These are phyloP conservation scores for Erodium texanum DNA, from an alignment of 441 rosid species.

Conservation along the genomic window DNA sequence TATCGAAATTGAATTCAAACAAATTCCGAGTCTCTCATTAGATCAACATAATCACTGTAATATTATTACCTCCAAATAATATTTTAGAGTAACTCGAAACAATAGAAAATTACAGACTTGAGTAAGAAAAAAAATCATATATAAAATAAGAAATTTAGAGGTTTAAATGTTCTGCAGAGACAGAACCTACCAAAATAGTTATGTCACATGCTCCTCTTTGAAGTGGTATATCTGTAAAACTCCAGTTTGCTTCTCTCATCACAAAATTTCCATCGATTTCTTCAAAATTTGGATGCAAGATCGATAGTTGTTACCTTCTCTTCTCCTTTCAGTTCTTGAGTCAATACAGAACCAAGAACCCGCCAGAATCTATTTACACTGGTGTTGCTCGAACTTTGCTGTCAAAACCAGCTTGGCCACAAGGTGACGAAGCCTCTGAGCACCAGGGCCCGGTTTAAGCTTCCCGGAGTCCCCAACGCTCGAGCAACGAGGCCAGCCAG, in stretches of 20 bases:
- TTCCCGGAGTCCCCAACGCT: constrained; percentile 48
- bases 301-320: constrained; percentile 6
- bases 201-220: no score
- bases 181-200: background rate
- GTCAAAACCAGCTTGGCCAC: constrained; percentile 38
- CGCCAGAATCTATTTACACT: constrained; percentile 56
- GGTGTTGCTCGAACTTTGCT: constrained; percentile 40
- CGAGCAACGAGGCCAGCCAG: constrained; percentile 55
- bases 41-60: background rate
- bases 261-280: constrained; percentile 5
- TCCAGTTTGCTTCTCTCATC: no score
- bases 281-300: background rate
- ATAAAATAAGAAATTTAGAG: background rate
- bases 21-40: no score
- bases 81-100: background rate
- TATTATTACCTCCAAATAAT: background rate
- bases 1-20: no score
- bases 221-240: no score
- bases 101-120: background rate
- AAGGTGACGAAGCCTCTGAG: constrained; percentile 51
- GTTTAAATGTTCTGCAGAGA: background rate
- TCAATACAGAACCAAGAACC: constrained; percentile 14
- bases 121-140: background rate
- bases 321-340: background rate
- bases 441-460: constrained; percentile 67